These are phyloP conservation scores for Diaporthe helianthi DNA, from an alignment of 2,329 filamentous ascomycete species.

Conservation along the genomic window DNA sequence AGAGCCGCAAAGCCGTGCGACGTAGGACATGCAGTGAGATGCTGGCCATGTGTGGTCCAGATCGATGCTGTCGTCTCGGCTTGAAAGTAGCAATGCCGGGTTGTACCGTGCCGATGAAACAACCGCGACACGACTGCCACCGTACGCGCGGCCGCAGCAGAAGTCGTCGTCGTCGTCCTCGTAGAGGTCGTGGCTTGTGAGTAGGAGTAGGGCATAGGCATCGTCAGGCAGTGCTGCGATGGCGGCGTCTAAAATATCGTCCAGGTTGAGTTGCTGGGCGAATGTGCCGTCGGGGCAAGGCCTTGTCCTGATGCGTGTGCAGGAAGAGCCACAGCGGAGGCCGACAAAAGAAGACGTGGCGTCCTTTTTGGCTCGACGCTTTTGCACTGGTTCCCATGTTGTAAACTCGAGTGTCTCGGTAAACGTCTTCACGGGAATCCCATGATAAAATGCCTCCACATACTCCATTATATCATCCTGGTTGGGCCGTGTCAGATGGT, in stretches of 20 bases:
- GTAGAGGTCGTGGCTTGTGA: conserved; percentile 69
- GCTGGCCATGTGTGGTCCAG: conserved; percentile 67
- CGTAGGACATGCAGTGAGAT: conserved; percentile 63
- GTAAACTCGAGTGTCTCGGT: conserved; percentile 52
- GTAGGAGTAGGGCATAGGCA: conserved; percentile 64
- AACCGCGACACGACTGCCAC: conserved; percentile 66
- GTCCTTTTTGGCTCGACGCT: conserved; percentile 24
- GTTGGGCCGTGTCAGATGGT: conserved; percentile 40
- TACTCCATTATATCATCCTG: conserved; percentile 46
- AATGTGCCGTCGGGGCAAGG: conserved; percentile 55
- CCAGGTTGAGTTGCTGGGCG: conserved; percentile 61
- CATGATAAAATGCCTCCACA: conserved; percentile 58
- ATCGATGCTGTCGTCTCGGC: conserved; percentile 48
- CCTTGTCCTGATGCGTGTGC: conserved; percentile 60
- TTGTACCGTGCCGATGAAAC: conserved; percentile 69
- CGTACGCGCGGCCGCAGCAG: conserved; percentile 71
- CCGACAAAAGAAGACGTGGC: conserved; percentile 50
- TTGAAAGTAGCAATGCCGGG: conserved; percentile 50
- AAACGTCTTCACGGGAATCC: conserved; percentile 56
- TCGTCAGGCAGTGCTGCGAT: conserved; percentile 61
- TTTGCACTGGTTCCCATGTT: conserved; percentile 50
- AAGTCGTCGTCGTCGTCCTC: conserved; percentile 72
- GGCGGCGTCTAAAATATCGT: conserved; percentile 66
- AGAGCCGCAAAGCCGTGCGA: conserved; percentile 48
- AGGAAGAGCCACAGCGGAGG: conserved; percentile 45